Conservation (phyloP, 2,329 filamentous ascomycete species). For the Colletotrichum australisinense region DNA sequence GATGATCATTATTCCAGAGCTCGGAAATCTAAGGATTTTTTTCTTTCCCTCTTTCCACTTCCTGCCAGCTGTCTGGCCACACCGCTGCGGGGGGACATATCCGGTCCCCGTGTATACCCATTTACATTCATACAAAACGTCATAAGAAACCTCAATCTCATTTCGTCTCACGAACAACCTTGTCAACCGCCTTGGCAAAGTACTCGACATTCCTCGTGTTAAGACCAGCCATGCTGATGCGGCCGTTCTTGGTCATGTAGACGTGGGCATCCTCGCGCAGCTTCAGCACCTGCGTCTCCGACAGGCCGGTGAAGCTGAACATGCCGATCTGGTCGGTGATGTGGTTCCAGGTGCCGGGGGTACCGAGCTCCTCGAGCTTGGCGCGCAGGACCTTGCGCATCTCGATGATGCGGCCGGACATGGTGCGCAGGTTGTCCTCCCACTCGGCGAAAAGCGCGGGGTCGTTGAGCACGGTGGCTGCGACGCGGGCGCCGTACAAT, state of each 20-base stretch:
- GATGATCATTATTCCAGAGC: conserved; percentile 19
- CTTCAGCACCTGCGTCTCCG: conserved; percentile 77
- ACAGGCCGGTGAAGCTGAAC: conserved; percentile 93
- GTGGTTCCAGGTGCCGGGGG: conserved; percentile 94
- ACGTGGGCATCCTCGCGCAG: conserved; percentile 79
- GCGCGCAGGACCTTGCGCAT: conserved; percentile 85
- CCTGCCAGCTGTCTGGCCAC: conserved; percentile 10
- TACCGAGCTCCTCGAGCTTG: conserved; percentile 86
- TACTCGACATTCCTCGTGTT: conserved; percentile 94
- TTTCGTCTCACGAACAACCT: conserved; percentile 73
- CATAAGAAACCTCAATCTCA: conserved; percentile 11
- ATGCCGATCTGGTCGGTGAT: conserved; percentile 99
- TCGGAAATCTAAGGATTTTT: conserved; percentile 22
- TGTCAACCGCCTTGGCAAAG: conserved; percentile 89
- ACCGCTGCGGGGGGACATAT: not conserved
- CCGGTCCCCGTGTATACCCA: not conserved
- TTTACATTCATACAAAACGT: not conserved
- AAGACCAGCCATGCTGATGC: conserved; percentile 98
- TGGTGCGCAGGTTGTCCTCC: conserved; percentile 91
- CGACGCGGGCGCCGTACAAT: conserved; percentile 92
- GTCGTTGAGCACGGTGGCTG: conserved; percentile 86
- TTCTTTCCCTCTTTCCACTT: conserved; percentile 9
- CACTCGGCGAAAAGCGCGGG: conserved; percentile 85
- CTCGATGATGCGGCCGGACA: conserved; percentile 93
- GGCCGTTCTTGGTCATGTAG: conserved; percentile 97